Evolutionary conservation across 495 filamentous ascomycete species (phyloP).

Genomic region (Sporormia fimetaria): DNA sequence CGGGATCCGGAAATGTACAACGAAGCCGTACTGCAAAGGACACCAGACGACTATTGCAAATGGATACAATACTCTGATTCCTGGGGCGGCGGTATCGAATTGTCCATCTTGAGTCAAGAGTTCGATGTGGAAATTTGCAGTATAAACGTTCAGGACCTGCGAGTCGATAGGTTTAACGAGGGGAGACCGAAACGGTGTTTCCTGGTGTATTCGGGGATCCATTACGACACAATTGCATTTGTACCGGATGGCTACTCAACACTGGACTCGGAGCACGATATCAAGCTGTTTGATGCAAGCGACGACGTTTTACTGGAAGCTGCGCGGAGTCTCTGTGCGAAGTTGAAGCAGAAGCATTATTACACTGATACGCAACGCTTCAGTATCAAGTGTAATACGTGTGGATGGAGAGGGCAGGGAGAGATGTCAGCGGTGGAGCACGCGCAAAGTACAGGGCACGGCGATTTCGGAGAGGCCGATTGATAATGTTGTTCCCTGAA

Average conservation of each 20-base stretch:
- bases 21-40: conserved; percentile 59
- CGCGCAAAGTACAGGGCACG: conserved; percentile 54
- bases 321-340: conserved; percentile 59
- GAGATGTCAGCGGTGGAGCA: conserved; percentile 59
- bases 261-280: conserved; percentile 58
- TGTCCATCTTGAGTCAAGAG: conserved; percentile 71
- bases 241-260: conserved; percentile 46
- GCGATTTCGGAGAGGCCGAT: conserved; percentile 57
- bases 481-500: conserved; percentile 27
- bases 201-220: conserved; percentile 84
- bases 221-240: conserved; percentile 87
- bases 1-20: conserved; percentile 57
- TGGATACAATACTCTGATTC: conserved; percentile 71
- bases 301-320: conserved; percentile 59
- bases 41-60: conserved; percentile 64
- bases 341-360: conserved; percentile 64
- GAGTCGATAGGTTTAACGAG: conserved; percentile 74
- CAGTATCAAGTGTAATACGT: conserved; percentile 67
- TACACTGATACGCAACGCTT: conserved; percentile 84
- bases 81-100: conserved; percentile 90
- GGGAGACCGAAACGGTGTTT: conserved; percentile 58
- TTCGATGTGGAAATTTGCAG: conserved; percentile 82
- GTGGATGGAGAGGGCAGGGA: conserved; percentile 60
- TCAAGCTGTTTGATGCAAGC: conserved; percentile 59
- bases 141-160: conserved; percentile 60